Conservation (phyloP, 805 yeast species). For the Nakazawaea siamensis region DNA sequence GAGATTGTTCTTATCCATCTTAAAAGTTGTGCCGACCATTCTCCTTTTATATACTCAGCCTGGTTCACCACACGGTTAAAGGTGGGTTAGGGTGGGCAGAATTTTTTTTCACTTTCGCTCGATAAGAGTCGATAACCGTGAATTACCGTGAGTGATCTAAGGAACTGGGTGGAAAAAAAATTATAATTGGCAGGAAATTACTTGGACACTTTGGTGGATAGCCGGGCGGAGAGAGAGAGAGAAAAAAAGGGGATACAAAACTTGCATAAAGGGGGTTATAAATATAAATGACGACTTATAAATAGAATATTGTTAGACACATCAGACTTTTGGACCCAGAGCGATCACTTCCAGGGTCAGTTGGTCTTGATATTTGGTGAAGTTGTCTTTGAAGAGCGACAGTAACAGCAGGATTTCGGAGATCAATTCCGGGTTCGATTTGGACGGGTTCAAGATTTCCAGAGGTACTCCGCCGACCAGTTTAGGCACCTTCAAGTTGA, state of each 20-base stretch:
- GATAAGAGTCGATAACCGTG: constrained; percentile 5
- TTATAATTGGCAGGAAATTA: too few relatives aligned
- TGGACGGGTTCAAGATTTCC: constrained; percentile 80
- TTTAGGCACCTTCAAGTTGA: constrained; percentile 84
- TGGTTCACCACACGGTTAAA: not conserved
- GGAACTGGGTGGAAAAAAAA: not conserved
- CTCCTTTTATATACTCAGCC: not conserved
- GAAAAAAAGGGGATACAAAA: not conserved
- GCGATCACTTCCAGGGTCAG: constrained; percentile 83
- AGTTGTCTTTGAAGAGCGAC: constrained; percentile 74
- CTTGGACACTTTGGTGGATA: too few relatives aligned
- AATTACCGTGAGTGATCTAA: not conserved
- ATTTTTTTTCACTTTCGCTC: not conserved
- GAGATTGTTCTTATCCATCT: too few relatives aligned
- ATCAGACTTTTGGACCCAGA: constrained; percentile 76
- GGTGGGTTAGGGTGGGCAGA: not conserved
- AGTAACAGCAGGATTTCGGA: constrained; percentile 62
- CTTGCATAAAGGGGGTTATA: not conserved
- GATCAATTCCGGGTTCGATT: constrained; percentile 32
- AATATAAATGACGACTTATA: not conserved
- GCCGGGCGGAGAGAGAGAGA: not conserved
- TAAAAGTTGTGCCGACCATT: not conserved
- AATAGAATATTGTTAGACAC: not conserved
- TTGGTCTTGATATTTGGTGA: constrained; percentile 71
- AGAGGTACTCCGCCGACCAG: constrained; percentile 74